Conservation (phyloP, 202 grass and related monocot species). For the Setaria italica region DNA sequence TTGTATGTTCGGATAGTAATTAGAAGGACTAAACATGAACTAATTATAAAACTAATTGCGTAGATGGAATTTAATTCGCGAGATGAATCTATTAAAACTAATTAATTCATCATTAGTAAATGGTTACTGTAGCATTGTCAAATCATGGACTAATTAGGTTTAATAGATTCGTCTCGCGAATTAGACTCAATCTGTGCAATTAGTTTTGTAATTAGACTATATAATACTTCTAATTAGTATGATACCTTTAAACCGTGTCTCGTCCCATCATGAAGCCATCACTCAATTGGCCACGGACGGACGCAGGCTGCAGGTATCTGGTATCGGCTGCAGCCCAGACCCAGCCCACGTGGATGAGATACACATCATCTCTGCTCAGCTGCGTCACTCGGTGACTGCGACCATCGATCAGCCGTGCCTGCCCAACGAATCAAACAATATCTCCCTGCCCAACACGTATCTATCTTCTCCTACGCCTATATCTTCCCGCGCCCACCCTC, state of each 20-base stretch:
- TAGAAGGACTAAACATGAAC: no score
- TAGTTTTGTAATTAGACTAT: no score
- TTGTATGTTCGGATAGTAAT: no score
- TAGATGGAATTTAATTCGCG: no score
- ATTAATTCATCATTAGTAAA: no score
- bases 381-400: neutral
- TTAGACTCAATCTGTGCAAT: no score
- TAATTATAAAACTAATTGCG: no score
- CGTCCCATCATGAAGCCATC: neutral
- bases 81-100: no score
- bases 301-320: neutral
- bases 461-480: neutral
- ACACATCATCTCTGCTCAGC: neutral
- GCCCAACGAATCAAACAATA: neutral
- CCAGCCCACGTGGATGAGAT: neutral
- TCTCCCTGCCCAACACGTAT: neutral
- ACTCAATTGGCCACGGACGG: neutral
- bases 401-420: neutral
- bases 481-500: neutral
- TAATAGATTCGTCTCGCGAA: no score
- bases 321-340: neutral
- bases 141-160: no score
- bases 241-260: neutral
- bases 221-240: no score
- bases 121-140: no score